Evolutionary conservation across 768 basidiomycete genomes (phyloP).

Genomic region (Hortiboletus flavorubellus): DNA sequence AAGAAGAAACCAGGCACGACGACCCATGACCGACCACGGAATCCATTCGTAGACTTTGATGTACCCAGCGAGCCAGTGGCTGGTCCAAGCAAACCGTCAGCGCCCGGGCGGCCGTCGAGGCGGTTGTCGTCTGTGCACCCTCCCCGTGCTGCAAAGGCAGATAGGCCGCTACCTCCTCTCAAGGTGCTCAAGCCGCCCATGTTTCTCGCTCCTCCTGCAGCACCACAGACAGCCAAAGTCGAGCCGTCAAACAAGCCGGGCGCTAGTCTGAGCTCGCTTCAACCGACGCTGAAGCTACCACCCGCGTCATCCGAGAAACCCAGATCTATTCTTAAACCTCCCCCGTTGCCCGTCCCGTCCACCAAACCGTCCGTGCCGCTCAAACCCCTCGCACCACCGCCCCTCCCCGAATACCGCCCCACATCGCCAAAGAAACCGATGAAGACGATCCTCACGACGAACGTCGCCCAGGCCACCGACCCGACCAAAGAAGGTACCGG

Average conservation of each 20-base stretch:
- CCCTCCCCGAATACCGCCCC: constrained; percentile 14
- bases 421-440: constrained; percentile 34
- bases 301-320: constrained; percentile 15
- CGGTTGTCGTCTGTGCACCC: constrained; percentile 4
- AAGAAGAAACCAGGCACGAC: constrained; percentile 5
- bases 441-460: constrained; percentile 50
- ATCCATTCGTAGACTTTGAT: constrained; percentile 17
- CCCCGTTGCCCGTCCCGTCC: constrained; percentile 19
- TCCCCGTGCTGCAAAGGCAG: constrained; percentile 1
- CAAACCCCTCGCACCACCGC: constrained; percentile 31
- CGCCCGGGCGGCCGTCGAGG: constrained; percentile 5
- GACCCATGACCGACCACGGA: constrained; percentile 18
- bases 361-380: constrained; percentile 15
- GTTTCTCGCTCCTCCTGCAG: neutral
- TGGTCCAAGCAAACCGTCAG: constrained; percentile 10
- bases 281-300: constrained; percentile 8
- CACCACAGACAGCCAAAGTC: neutral
- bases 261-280: neutral
- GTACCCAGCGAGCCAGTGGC: constrained; percentile 3
- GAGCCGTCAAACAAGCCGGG: constrained; percentile 2
- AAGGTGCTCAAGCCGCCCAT: constrained; percentile 18
- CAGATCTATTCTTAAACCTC: constrained; percentile 28
- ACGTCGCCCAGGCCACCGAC: constrained; percentile 51
- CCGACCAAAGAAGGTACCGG: constrained; percentile 47
- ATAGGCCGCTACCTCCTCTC: constrained; percentile 3